Evolutionary conservation across 176 grass and related monocot genomes (phyloP), one percentile per base, ranked within the genome.

Genomic region (Zea luxurians): DNA sequence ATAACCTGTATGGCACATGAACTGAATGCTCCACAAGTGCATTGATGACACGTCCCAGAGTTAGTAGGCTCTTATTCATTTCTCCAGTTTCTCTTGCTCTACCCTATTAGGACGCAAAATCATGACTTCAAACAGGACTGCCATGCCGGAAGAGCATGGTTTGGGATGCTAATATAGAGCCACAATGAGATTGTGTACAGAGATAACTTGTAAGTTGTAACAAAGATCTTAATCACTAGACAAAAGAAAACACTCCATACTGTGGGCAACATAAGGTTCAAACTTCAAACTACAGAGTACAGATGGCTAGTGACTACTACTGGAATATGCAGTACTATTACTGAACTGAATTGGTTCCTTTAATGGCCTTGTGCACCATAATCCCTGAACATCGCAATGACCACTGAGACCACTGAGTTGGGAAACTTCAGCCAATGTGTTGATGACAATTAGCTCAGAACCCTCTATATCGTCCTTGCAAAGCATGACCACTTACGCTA

Each of bases 71-170:
- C 84, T 97, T 97, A 74, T 97, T 97, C 82, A 91, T 74, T 70
- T 97, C 93, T 49, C 93, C 93, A 13, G 93, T 71, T 80, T 97
- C 93, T 85, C 91, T 97, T 83, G 88, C 93, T 85, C 87, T 93
- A 77, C 81, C 86, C 93, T 97, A 83, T 74, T 13, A 90, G 38
- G 68, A 82, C 85, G 66, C 8, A n/a, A 87, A 70, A 89, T 83
- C 8, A 82, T 77, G 46, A 84, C 46, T 81, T 81, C 58, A 79
- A 80, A 74, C 54, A 40, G 43, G n/a, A 82, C 16, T 83, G 46
- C 27, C 75, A 74, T 38, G 70, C 62, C 1, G 44, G 55, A 78
- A 74, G 47, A 86, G 78, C 11, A 77, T 44, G 18, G 12, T 49
- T 38, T 62, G 45, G 45, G 10, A 74, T 80, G 38, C 8, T 79